Evolutionary conservation across 495 filamentous ascomycete species (phyloP).

Genomic region (Clohesyomyces aquaticus): DNA sequence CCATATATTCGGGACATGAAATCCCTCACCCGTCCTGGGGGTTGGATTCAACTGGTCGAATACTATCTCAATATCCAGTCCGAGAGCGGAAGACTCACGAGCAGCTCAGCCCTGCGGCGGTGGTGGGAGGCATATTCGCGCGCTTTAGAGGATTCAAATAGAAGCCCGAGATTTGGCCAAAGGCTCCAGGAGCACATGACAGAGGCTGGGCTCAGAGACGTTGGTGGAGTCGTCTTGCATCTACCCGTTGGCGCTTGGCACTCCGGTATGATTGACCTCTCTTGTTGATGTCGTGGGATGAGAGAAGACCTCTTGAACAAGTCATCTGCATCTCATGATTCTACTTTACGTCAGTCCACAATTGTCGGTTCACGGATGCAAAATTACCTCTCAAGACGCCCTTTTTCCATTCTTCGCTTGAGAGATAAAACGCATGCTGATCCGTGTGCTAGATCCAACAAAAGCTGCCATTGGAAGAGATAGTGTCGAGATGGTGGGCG

Average conservation of each 20-base stretch:
- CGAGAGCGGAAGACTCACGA: conserved; percentile 79
- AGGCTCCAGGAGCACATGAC: conserved; percentile 31
- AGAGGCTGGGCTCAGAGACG: conserved; percentile 27
- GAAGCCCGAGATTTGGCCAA: conserved; percentile 44
- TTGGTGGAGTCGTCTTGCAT: conserved; percentile 20
- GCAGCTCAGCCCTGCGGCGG: conserved; percentile 42
- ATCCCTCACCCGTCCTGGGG: conserved; percentile 66
- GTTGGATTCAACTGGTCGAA: conserved; percentile 93
- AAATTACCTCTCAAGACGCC: no score
- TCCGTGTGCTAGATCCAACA: conserved; percentile 24
- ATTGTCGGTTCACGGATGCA: no score
- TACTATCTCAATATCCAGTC: conserved; percentile 88
- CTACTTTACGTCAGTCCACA: no score
- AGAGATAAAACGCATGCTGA: conserved; percentile 4
- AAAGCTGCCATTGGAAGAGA: conserved; percentile 33
- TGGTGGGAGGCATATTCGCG: conserved; percentile 43
- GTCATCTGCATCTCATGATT: background rate
- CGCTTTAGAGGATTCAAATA: conserved; percentile 35
- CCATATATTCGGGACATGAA: conserved; percentile 79
- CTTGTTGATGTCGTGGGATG: background rate
- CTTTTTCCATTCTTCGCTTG: background rate
- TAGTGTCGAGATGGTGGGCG: conserved; percentile 35
- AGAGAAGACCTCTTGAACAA: background rate
- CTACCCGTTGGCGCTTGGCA: conserved; percentile 37
- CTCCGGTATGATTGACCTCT: conserved; percentile 24